These are phyloP conservation scores for Xylariaceae sp. DNA, from an alignment of 2,329 filamentous ascomycete species.

Conservation along the genomic window DNA sequence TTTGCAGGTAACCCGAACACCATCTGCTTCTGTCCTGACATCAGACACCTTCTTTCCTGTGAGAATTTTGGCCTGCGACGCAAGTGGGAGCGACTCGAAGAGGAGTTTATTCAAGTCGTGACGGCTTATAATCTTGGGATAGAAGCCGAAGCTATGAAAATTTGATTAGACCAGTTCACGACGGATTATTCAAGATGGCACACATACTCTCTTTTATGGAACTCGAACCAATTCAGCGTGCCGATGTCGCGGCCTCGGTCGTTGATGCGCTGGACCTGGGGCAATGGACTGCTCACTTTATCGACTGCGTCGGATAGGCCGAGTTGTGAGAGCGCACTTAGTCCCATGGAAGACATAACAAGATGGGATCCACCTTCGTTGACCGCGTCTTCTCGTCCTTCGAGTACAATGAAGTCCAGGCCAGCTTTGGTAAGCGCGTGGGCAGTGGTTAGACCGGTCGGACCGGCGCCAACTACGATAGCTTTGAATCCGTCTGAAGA, in stretches of 20 bases:
- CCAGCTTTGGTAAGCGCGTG: slow-evolving; percentile 3
- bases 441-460: not conserved
- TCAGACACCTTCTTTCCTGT: not conserved
- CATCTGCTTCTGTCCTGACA: not conserved
- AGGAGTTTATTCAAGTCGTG: not conserved
- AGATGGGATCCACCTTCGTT: not conserved
- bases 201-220: not conserved
- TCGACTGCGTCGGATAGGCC: not conserved
- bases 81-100: not conserved
- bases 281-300: not conserved
- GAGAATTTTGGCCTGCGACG: not conserved
- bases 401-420: slow-evolving; percentile 5
- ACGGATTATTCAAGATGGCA: too few relatives aligned
- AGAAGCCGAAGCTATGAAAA: not conserved
- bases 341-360: not conserved
- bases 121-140: not conserved
- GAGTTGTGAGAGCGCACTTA: not conserved
- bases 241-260: not conserved
- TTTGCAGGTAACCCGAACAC: not conserved
- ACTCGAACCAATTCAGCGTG: not conserved
- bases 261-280: not conserved
- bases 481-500: not conserved
- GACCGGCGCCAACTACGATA: not conserved
- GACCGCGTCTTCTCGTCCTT: not conserved
- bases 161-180: too few relatives aligned